These are phyloP conservation scores for Sugiyamaella paludigena DNA, from an alignment of 1,139 yeast genomes.

Conservation along the genomic window DNA sequence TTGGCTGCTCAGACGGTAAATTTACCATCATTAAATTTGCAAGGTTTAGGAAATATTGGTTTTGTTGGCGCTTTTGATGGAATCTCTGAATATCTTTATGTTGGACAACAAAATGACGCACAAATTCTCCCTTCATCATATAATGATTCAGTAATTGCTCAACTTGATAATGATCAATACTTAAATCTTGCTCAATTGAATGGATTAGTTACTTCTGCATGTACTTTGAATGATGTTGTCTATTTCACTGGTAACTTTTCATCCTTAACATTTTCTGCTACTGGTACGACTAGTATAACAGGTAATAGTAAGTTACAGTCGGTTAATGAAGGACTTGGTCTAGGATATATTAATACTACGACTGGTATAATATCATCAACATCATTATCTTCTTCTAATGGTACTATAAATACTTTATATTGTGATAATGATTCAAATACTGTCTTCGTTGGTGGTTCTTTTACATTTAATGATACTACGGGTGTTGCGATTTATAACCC, in stretches of 20 bases:
- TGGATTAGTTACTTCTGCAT: slow-evolving; percentile 37
- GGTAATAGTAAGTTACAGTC: slow-evolving; percentile 33
- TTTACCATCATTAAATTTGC: slow-evolving; percentile 31
- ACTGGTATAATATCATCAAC: slow-evolving; percentile 40
- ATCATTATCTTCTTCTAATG: slow-evolving; percentile 39
- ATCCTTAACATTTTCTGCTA: neutral
- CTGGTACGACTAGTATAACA: neutral
- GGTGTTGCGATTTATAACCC: slow-evolving; percentile 69
- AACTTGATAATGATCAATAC: slow-evolving; percentile 24
- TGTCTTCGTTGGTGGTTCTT: slow-evolving; percentile 80
- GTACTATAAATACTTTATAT: slow-evolving; percentile 53
- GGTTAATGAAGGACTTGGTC: slow-evolving; percentile 44
- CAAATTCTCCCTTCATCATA: slow-evolving; percentile 19
- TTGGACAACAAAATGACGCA: slow-evolving; percentile 44
- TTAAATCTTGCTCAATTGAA: slow-evolving; percentile 24
- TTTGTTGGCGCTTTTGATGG: slow-evolving; percentile 66
- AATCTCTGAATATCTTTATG: slow-evolving; percentile 54
- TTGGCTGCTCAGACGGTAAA: slow-evolving; percentile 22
- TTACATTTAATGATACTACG: slow-evolving; percentile 52
- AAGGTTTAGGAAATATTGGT: slow-evolving; percentile 47
- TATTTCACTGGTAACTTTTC: slow-evolving; percentile 48
- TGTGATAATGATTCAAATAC: slow-evolving; percentile 48
- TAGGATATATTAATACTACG: slow-evolving; percentile 55
- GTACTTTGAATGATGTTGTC: slow-evolving; percentile 45
- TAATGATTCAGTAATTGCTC: slow-evolving; percentile 28